Conservation (phyloP, 108 stramenopile species). For the Seminavis robusta region DNA sequence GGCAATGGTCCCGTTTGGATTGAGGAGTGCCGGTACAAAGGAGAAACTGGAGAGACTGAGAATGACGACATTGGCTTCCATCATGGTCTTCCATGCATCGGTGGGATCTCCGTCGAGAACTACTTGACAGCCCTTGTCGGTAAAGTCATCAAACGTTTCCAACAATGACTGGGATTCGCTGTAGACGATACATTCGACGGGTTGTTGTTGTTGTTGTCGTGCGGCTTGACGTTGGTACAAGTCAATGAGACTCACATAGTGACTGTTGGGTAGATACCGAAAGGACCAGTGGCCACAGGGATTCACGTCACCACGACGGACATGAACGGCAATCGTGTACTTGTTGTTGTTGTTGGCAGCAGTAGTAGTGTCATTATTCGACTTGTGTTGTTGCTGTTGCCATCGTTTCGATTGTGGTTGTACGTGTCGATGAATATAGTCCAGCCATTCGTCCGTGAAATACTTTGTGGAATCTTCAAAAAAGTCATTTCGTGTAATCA, state of each 20-base stretch:
- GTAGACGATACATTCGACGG: conserved; percentile 14
- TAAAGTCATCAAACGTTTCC: conserved; percentile 25
- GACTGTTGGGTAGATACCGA: conserved; percentile 31
- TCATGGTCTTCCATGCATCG: conserved; percentile 25
- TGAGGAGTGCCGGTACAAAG: conserved; percentile 27
- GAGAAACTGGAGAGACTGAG: conserved; percentile 31
- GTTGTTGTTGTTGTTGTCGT: too few species aligned
- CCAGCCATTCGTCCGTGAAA: too few species aligned
- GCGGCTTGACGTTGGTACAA: not conserved
- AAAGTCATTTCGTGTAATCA: too few species aligned
- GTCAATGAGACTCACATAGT: conserved; percentile 17
- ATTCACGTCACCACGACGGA: conserved; percentile 24
- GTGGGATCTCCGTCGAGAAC: conserved; percentile 11
- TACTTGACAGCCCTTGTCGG: conserved; percentile 16
- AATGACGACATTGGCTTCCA: conserved; percentile 24
- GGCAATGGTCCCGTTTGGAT: conserved; percentile 4
- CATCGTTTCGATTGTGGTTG: too few species aligned
- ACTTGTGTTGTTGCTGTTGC: too few species aligned
- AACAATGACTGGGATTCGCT: conserved; percentile 5
- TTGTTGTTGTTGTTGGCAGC: conserved; percentile 1
- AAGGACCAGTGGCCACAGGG: conserved; percentile 16
- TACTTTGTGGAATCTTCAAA: too few species aligned
- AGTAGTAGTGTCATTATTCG: not conserved
- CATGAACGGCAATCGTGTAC: conserved; percentile 30
- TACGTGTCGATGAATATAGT: too few species aligned